Percentiles rank a stretch among this genome's conserved stretches.
Evolutionary conservation across 2,329 filamentous ascomycete species (phyloP).

Genomic region (Penicillium occitanis): DNA sequence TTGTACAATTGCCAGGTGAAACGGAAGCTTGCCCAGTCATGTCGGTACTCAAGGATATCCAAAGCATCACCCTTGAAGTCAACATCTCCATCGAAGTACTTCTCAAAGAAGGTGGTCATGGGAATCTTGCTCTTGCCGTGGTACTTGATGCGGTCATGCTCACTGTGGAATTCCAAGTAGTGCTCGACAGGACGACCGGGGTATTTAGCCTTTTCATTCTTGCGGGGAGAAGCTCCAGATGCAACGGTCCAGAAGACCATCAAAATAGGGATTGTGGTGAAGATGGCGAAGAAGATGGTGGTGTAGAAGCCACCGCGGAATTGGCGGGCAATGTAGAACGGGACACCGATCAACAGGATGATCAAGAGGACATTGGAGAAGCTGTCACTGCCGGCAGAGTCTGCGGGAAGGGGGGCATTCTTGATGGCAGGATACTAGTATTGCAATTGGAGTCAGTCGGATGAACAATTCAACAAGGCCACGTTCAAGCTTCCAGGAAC

Average conservation of each 20-base stretch:
- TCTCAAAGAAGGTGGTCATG: constrained; percentile 87
- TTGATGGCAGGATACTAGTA: constrained; percentile 82
- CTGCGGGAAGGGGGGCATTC: constrained; percentile 90
- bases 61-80: constrained; percentile 93
- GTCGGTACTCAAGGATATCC: constrained; percentile 87
- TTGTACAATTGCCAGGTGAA: constrained; percentile 85
- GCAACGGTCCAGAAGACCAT: constrained; percentile 76
- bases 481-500: constrained; percentile 22
- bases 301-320: constrained; percentile 84
- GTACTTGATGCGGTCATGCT: constrained; percentile 49
- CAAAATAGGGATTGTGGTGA: constrained; percentile 77
- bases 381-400: constrained; percentile 76
- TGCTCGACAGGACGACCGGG: constrained; percentile 86
- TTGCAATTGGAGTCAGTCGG: constrained; percentile 5
- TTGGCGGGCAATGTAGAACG: constrained; percentile 79
- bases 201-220: constrained; percentile 86
- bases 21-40: constrained; percentile 94
- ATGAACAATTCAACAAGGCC: constrained; percentile 6
- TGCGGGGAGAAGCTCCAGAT: constrained; percentile 79
- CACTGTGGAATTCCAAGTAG: constrained; percentile 61
- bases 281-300: constrained; percentile 77
- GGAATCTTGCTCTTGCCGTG: constrained; percentile 52
- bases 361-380: constrained; percentile 84
- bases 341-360: constrained; percentile 67
- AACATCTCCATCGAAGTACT: constrained; percentile 94